These are phyloP conservation scores for Ampelomyces quisqualis DNA, from an alignment of 2,329 filamentous ascomycete genomes.

Conservation along the genomic window DNA sequence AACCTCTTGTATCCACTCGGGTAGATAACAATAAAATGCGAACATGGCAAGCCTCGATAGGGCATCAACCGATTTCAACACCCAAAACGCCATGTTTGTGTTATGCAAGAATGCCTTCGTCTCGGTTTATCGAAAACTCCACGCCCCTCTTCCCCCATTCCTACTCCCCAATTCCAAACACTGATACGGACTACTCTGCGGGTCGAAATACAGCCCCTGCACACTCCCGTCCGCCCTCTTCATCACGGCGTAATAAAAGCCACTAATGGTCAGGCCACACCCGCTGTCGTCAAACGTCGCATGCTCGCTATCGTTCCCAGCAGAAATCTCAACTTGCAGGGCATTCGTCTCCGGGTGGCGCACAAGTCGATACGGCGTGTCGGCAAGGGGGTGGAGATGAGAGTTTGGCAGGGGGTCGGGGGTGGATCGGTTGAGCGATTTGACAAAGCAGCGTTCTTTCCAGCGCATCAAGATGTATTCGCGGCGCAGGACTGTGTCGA, in stretches of 20 bases:
- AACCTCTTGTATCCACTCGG: no score
- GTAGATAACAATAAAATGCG: slow-evolving; percentile 1
- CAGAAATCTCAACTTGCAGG: slow-evolving; percentile 16
- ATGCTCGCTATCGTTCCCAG: slow-evolving; percentile 9
- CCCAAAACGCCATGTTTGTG: neutral
- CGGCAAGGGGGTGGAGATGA: slow-evolving; percentile 3
- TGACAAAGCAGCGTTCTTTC: slow-evolving; percentile 56
- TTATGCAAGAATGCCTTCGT: slow-evolving; percentile 16
- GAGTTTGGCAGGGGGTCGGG: slow-evolving; percentile 15
- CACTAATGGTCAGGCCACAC: slow-evolving; percentile 54
- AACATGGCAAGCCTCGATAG: slow-evolving; percentile 13
- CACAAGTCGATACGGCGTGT: slow-evolving; percentile 20
- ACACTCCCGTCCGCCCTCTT: slow-evolving; percentile 49
- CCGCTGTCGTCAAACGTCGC: slow-evolving; percentile 36
- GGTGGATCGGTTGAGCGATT: slow-evolving; percentile 27
- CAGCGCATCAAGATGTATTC: slow-evolving; percentile 60
- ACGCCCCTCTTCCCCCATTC: slow-evolving; percentile 40
- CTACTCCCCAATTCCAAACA: slow-evolving; percentile 49
- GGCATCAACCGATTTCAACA: slow-evolving; percentile 2
- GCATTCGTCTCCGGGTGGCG: slow-evolving; percentile 15
- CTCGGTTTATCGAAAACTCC: slow-evolving; percentile 42
- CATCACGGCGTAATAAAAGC: slow-evolving; percentile 57
- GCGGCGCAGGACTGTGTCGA: slow-evolving; percentile 38
- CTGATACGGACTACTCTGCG: slow-evolving; percentile 57
- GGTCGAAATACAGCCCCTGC: slow-evolving; percentile 58